Base-by-base conservation (phyloP, 1,284 basidiomycete species). In the Papiliotrema nemorosa region DNA sequence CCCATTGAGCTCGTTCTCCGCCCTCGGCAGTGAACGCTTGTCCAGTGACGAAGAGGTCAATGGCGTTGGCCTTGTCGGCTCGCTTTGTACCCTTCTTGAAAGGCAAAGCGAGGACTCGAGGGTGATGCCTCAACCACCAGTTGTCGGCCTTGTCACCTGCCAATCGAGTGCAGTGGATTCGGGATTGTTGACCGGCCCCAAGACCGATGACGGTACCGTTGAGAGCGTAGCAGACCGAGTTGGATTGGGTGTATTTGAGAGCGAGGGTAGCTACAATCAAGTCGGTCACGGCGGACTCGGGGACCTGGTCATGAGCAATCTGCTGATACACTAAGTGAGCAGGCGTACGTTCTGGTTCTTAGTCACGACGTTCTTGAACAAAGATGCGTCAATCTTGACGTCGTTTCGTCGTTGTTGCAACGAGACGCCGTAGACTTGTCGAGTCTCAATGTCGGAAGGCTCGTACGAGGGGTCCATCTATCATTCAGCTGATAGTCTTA, bases 11-110 rank as follows among this genome's bases (percentile, higher is more conserved):
- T 71, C 86, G 85, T 78, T 99, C 96, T 13, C 84, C 82, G 5
- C 87, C 87, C 63, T 91, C 90, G 33, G 76, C 74, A 21, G 76
- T 73, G 55, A 93, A 85, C 40, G 82, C 81, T 73, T 92, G 89
- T 37, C 90, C 91, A 48, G 88, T 86, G 57, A 98, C 93, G 70
- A 91, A 98, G 18, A 97, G 82, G 73, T 98, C 94, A 67, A 97
- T 97, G 27, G 91, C 94, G 76, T 98, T 98, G 46, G 91, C 88
- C 77, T 97, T 97, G 68, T 98, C 94, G 1, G 94, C 90, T 39
- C 96, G 86, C 81, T 97, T 98, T 63, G 90, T 87, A 40, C 92
- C 92, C 76, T 93, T 91, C 75, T 96, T 97, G 83, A 97, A 99
- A 2, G 93, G 89, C 40, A 97, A 82, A 12, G 80, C 78, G 58